Percentiles rank a stretch among this genome's conserved stretches.
Conservation (phyloP, 352 stramenopile genomes). For the Phytophthora parvispora region DNA sequence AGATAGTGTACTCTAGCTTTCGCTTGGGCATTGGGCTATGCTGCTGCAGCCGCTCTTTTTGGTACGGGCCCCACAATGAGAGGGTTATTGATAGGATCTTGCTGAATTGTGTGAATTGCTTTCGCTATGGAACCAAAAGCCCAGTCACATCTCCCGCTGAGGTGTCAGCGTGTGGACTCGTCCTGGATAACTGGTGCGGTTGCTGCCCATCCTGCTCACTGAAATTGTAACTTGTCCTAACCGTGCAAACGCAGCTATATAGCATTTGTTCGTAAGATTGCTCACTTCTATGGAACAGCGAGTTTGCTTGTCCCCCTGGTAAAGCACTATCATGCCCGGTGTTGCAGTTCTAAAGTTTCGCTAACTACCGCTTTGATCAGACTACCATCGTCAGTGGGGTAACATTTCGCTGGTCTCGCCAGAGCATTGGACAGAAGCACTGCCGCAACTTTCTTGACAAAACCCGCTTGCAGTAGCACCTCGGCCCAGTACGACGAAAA, state of each 20-base stretch:
- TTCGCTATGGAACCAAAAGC: constrained; percentile 2
- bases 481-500: neutral
- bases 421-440: neutral
- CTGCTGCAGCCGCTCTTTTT: constrained; percentile 37
- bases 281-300: constrained; percentile 33
- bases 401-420: neutral
- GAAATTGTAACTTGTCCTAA: neutral
- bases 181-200: constrained; percentile 43
- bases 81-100: neutral
- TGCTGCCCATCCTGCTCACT: too few species aligned
- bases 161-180: constrained; percentile 7
- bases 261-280: constrained; percentile 40
- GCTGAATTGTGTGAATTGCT: neutral
- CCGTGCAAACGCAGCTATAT: constrained; percentile 26
- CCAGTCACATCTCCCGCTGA: constrained; percentile 10
- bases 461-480: neutral
- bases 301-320: constrained; percentile 24
- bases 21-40: constrained; percentile 28
- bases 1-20: constrained; percentile 27
- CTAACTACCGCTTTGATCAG: neutral
- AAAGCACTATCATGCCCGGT: neutral
- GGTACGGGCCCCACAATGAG: constrained; percentile 5
- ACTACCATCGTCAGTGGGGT: neutral
- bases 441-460: neutral
- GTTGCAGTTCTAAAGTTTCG: neutral